Percentiles rank a stretch among this genome's conserved stretches.
Evolutionary conservation across 2,329 filamentous ascomycete species (phyloP).

Genomic region (Spiromastix sp.): DNA sequence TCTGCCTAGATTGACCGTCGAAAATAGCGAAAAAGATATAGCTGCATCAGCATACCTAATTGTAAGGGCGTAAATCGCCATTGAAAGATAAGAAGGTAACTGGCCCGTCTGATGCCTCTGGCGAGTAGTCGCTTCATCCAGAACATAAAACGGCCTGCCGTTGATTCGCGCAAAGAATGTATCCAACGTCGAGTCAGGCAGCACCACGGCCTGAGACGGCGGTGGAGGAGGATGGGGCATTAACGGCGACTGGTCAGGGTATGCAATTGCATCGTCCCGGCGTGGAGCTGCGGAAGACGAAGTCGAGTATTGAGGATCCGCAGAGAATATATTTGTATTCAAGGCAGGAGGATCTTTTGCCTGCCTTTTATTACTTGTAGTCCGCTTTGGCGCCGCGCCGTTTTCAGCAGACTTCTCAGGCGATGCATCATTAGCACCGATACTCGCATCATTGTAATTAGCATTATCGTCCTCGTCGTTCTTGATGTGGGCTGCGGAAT

Average conservation of each 20-base stretch:
- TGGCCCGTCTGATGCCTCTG: conserved; percentile 62
- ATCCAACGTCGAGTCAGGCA: conserved; percentile 57
- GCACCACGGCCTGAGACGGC: conserved; percentile 25
- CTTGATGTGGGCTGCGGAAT: no score
- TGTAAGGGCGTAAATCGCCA: conserved; percentile 48
- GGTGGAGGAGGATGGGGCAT: conserved; percentile 36
- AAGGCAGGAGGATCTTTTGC: neutral
- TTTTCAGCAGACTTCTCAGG: conserved; percentile 19
- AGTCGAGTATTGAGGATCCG: conserved; percentile 10
- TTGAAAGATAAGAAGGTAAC: conserved; percentile 42
- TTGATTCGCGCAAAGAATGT: conserved; percentile 73
- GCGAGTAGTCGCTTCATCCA: conserved; percentile 66
- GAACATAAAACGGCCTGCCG: conserved; percentile 69
- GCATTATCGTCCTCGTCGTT: conserved; percentile 8
- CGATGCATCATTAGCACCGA: neutral
- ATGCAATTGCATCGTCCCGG: neutral
- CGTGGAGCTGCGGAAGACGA: neutral
- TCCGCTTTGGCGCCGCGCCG: neutral
- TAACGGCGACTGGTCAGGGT: conserved; percentile 12
- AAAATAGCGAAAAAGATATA: conserved; percentile 20
- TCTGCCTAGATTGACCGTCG: neutral
- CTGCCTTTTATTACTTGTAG: neutral
- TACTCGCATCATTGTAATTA: neutral
- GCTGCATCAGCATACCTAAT: conserved; percentile 52
- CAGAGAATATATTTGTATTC: conserved; percentile 11